Evolutionary conservation across 2,329 filamentous ascomycete species (phyloP), one percentile per base, ranked within the genome.

Genomic region (Pleomassaria siparia): DNA sequence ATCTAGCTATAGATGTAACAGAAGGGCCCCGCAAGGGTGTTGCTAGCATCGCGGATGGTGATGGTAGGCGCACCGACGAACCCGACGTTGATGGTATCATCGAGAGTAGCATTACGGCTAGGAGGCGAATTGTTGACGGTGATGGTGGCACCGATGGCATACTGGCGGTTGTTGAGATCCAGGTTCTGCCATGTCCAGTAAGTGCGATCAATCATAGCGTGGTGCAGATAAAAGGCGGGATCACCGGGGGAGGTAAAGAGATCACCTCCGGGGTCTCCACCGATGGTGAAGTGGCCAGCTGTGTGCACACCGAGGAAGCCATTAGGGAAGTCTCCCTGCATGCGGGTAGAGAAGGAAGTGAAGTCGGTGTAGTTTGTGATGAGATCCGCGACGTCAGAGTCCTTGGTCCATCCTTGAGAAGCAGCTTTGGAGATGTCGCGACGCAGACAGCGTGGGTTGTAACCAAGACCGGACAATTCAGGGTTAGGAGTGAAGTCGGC

Each of bases 151-250:
- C 59, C 64, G 45, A 80, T 70, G 22, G 61, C 64, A 41, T 70
- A 61, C 44, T 64, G 63, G 12, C 76, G 65, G 11, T 63, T 62
- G 40, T 59, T 54, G 29, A 68, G 54, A 40, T 77, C 69, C 39
- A 72, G 60, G 47, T 74, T 76, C 59, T 80, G 76, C 77, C 77
- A 80, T 12, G 74, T 76, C 74, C 74, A 77, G n/a, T n/a, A n/a
- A n/a, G n/a, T n/a, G n/a, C n/a, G n/a, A n/a, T n/a, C n/a, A n/a
- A n/a, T n/a, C n/a, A n/a, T n/a, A n/a, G n/a, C n/a, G n/a, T n/a
- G n/a, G n/a, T n/a, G n/a, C n/a, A n/a, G n/a, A n/a, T n/a, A n/a
- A n/a, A n/a, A n/a, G n/a, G n/a, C n/a, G n/a, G n/a, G n/a, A n/a
- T n/a, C n/a, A 6, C 65, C 70, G 1, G 77, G 76, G 9, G 72